Evolutionary conservation across 2,329 filamentous ascomycete genomes (phyloP).

Genomic region (Pseudopyrenochaeta lycopersici): DNA sequence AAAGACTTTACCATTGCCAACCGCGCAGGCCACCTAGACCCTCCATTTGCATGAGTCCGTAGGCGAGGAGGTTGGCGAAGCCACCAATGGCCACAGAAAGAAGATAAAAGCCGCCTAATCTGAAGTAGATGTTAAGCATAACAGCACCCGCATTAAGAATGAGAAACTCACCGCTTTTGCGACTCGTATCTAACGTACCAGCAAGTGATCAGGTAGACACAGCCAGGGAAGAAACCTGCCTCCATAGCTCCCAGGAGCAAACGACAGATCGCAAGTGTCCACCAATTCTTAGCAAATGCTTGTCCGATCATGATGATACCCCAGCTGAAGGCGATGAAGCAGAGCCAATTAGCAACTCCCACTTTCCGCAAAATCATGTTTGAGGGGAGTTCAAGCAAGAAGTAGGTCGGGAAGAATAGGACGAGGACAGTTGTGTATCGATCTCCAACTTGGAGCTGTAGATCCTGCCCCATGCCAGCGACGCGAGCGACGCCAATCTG

Average conservation of each 20-base stretch:
- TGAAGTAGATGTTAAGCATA: no score
- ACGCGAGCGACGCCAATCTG: slow-evolving; percentile 40
- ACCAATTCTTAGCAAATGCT: slow-evolving; percentile 45
- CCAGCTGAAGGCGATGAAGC: slow-evolving; percentile 26
- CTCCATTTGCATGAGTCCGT: no score
- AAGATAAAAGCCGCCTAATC: slow-evolving; percentile 37
- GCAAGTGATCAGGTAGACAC: slow-evolving; percentile 47
- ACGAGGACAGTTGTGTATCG: slow-evolving; percentile 60
- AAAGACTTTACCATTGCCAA: no score
- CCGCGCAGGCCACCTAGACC: no score
- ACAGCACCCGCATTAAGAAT: no score
- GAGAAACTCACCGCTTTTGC: slow-evolving; percentile 19
- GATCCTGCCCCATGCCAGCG: slow-evolving; percentile 58
- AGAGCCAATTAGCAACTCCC: slow-evolving; percentile 22
- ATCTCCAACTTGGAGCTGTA: slow-evolving; percentile 51
- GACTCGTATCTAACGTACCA: slow-evolving; percentile 52
- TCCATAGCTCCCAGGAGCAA: slow-evolving; percentile 38
- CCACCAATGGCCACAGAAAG: slow-evolving; percentile 46
- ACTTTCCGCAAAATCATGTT: slow-evolving; percentile 57
- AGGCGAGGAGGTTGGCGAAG: no score
- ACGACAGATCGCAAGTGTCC: slow-evolving; percentile 41
- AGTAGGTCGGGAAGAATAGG: slow-evolving; percentile 63
- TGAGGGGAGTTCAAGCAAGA: slow-evolving; percentile 61
- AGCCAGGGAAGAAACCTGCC: slow-evolving; percentile 43
- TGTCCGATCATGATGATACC: slow-evolving; percentile 33